Percentiles rank a stretch among this genome's conserved stretches.
Evolutionary conservation across 306 rosid species (phyloP).

Genomic region (Acmispon strigosus): DNA sequence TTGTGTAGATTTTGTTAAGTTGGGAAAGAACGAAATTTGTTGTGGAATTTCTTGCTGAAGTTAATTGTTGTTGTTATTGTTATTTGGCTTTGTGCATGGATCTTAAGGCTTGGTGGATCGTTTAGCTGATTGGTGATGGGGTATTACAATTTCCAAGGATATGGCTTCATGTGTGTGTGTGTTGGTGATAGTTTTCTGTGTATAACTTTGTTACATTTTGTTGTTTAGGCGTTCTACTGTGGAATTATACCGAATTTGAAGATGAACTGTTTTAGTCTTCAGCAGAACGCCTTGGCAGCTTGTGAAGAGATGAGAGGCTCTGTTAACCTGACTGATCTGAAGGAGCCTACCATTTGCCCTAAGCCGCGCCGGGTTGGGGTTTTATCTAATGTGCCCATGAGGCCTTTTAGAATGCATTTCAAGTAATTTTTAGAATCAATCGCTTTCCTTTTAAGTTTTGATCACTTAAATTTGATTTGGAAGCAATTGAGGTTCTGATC

Average conservation of each 20-base stretch:
- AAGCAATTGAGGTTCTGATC: constrained; percentile 2
- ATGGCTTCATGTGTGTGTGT: background rate
- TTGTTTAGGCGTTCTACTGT: constrained; percentile 60
- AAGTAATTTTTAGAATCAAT: constrained; percentile 26
- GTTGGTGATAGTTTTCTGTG: background rate
- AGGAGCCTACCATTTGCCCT: constrained; percentile 68
- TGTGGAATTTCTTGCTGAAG: background rate
- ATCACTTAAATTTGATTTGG: background rate
- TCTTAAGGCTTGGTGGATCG: background rate
- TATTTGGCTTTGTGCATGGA: background rate
- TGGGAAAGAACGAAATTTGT: background rate
- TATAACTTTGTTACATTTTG: background rate
- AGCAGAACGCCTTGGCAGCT: constrained; percentile 69
- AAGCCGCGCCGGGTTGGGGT: constrained; percentile 74
- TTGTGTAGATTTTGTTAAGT: background rate
- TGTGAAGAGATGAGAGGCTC: constrained; percentile 56
- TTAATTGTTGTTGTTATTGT: background rate
- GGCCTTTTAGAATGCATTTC: constrained; percentile 56
- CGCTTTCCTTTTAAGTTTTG: background rate
- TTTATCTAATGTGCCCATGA: constrained; percentile 32
- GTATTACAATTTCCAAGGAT: background rate
- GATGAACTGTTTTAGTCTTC: constrained; percentile 66
- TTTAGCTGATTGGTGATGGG: background rate
- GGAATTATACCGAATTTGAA: constrained; percentile 25
- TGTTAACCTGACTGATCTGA: constrained; percentile 40